Percentiles rank a stretch among this genome's conserved stretches.
Conservation (phyloP, 345 rosid genomes). For the Camelina sativa region DNA sequence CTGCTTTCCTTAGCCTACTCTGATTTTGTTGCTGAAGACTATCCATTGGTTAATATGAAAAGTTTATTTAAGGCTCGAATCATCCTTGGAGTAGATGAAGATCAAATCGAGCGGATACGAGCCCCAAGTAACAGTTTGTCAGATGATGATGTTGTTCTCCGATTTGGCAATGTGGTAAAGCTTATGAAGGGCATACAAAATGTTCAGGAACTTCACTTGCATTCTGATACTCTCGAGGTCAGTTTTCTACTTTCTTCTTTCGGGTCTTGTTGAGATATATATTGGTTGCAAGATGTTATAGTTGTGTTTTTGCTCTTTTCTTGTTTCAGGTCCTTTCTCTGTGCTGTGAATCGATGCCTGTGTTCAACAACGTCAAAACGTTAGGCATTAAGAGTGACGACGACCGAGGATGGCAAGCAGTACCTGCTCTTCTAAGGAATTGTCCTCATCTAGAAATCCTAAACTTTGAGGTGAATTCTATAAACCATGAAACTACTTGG, state of each 20-base stretch:
- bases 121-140: neutral
- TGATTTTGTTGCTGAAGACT: conserved; percentile 31
- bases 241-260: neutral
- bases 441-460: conserved; percentile 20
- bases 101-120: conserved; percentile 13
- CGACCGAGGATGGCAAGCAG: conserved; percentile 32
- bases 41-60: conserved; percentile 25
- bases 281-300: neutral
- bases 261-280: conserved; percentile 5
- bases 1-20: conserved; percentile 8
- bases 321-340: conserved; percentile 29
- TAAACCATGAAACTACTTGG: conserved; percentile 4
- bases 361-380: conserved; percentile 33
- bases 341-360: conserved; percentile 25
- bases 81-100: neutral
- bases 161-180: conserved; percentile 25
- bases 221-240: conserved; percentile 27
- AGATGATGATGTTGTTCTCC: conserved; percentile 8
- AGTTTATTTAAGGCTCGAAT: neutral
- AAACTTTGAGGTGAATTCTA: neutral
- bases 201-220: conserved; percentile 22
- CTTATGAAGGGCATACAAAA: conserved; percentile 29
- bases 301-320: no score
- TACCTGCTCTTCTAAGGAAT: conserved; percentile 28
- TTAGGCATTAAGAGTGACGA: conserved; percentile 11